A percentile compares a stretch with the other conserved stretches of the same genome.
Evolutionary conservation across 2,329 filamentous ascomycete species (phyloP).

Genomic region (Diaporthe humulicola): DNA sequence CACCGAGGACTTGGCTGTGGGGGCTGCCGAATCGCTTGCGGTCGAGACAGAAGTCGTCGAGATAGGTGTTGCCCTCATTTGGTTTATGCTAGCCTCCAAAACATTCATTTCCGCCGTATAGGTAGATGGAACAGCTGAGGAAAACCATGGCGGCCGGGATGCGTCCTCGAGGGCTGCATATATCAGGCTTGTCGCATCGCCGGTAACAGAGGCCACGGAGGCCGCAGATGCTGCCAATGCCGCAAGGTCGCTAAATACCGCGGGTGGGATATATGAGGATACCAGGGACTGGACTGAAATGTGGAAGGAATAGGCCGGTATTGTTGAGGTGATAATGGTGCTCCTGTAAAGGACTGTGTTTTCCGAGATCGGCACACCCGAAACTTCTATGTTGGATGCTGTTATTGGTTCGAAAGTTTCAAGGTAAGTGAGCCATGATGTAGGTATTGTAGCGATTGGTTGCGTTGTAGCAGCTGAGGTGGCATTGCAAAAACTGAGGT

Average conservation of each 20-base stretch:
- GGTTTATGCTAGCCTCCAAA: neutral
- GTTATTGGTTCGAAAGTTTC: neutral
- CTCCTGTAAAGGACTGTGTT: neutral
- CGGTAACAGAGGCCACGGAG: slow-evolving; percentile 8
- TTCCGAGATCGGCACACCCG: neutral
- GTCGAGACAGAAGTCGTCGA: neutral
- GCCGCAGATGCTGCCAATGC: neutral
- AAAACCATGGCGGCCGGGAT: slow-evolving; percentile 28
- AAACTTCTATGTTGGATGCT: too few species aligned
- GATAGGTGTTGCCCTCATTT: neutral
- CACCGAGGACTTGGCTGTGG: neutral
- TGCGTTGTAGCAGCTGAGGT: neutral
- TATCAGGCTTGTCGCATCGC: slow-evolving; percentile 16
- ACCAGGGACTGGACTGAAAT: neutral
- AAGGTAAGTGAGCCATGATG: neutral
- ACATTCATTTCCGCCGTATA: slow-evolving; percentile 2
- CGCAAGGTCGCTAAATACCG: slow-evolving; percentile 2
- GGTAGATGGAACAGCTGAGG: slow-evolving; percentile 4
- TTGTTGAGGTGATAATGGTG: neutral
- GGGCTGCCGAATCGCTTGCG: neutral
- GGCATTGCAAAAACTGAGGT: neutral
- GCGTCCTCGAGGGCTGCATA: slow-evolving; percentile 30
- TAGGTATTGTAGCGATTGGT: neutral
- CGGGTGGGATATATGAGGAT: neutral
- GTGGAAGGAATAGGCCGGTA: neutral